Evolutionary conservation across 108 stramenopile species (phyloP).

Genomic region (Nitzschia sp.): DNA sequence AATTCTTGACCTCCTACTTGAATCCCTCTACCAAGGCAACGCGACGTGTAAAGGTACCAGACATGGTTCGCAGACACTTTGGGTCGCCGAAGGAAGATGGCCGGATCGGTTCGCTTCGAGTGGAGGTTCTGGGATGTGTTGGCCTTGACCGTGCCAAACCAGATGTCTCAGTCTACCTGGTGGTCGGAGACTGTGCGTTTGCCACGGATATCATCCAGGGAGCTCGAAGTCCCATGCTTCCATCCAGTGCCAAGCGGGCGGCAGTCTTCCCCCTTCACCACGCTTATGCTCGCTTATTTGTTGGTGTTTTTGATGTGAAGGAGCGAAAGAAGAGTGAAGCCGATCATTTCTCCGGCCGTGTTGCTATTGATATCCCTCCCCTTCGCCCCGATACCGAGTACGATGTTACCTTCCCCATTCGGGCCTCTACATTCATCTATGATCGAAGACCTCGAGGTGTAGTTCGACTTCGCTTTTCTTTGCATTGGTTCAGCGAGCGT

Average conservation of each 20-base stretch:
- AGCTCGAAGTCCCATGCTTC: constrained; percentile 63
- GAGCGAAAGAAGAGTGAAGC: constrained; percentile 46
- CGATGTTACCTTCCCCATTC: constrained; percentile 63
- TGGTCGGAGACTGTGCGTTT: constrained; percentile 63
- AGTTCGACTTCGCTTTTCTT: constrained; percentile 55
- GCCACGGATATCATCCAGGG: constrained; percentile 54
- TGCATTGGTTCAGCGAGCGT: constrained; percentile 61
- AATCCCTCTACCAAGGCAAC: constrained; percentile 37
- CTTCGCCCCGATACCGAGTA: constrained; percentile 61
- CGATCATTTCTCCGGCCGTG: constrained; percentile 56
- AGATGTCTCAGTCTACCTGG: constrained; percentile 46
- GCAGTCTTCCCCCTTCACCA: constrained; percentile 62
- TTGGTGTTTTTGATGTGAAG: constrained; percentile 64
- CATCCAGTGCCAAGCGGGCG: constrained; percentile 45
- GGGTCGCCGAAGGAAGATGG: constrained; percentile 49
- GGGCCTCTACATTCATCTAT: constrained; percentile 55
- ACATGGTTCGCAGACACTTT: constrained; percentile 27
- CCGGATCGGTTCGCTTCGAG: constrained; percentile 48
- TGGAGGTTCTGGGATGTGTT: constrained; percentile 54
- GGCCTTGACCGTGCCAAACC: constrained; percentile 46
- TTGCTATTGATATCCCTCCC: constrained; percentile 47
- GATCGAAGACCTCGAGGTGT: constrained; percentile 58
- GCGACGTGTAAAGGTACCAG: constrained; percentile 23
- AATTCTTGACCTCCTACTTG: constrained; percentile 45
- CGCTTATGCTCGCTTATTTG: constrained; percentile 58